Percentiles rank a stretch among this genome's conserved stretches.
Conservation (phyloP, 441 rosid genomes). For the Viola pubescens region DNA sequence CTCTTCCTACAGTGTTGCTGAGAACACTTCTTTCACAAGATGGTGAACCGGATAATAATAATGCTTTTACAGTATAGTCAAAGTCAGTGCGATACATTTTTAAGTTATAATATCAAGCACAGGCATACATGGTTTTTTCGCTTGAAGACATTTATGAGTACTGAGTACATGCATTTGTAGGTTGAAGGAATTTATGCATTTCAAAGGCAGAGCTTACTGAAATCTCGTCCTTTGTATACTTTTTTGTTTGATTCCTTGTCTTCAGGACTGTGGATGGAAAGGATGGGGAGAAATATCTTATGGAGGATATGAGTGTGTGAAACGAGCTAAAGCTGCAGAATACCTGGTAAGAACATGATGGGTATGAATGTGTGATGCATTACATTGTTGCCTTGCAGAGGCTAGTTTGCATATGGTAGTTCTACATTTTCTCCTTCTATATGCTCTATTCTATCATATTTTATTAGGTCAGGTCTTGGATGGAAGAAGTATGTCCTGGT, state of each 20-base stretch:
- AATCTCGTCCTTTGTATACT: background rate
- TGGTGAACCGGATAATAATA: background rate
- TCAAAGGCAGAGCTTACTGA: background rate
- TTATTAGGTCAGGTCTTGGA: slow-evolving; percentile 79
- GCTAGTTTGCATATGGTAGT: too few relatives aligned
- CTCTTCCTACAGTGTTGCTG: background rate
- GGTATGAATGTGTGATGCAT: slow-evolving; percentile 7
- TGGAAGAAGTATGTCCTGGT: slow-evolving; percentile 70
- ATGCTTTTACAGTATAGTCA: background rate
- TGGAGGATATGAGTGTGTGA: slow-evolving; percentile 64
- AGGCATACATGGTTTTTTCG: too few relatives aligned
- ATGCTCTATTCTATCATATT: slow-evolving; percentile 3
- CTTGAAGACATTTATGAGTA: too few relatives aligned
- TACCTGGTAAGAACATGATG: slow-evolving; percentile 42
- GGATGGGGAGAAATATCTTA: slow-evolving; percentile 96
- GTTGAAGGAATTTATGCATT: background rate
- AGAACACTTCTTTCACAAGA: background rate
- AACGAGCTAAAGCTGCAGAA: slow-evolving; percentile 85
- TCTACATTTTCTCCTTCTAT: background rate
- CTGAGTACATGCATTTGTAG: too few relatives aligned
- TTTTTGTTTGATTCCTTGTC: slow-evolving; percentile 13
- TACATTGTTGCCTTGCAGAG: slow-evolving; percentile 1
- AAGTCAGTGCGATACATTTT: too few relatives aligned
- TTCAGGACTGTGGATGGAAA: slow-evolving; percentile 87
- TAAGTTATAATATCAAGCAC: too few relatives aligned